A percentile compares a stretch with the other conserved stretches of the same genome.
Evolutionary conservation across 768 basidiomycete species (phyloP).

Genomic region (Tephrocybe rancida): DNA sequence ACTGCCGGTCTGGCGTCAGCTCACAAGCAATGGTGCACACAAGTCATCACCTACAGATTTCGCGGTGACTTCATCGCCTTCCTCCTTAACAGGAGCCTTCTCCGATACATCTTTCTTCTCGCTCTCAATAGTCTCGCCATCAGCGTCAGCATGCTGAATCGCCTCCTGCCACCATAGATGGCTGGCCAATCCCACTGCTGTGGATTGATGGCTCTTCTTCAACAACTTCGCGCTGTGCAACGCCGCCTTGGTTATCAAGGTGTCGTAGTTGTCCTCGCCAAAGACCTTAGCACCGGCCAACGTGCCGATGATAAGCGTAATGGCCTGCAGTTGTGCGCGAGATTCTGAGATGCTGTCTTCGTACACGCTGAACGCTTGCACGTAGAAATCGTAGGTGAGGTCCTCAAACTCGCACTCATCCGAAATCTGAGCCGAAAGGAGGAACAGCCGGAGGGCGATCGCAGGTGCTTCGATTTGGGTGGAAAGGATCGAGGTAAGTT

Average conservation of each 20-base stretch:
- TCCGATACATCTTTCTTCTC: conserved; percentile 37
- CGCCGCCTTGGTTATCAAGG: conserved; percentile 97
- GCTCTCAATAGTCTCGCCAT: conserved; percentile 38
- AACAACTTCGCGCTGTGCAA: conserved; percentile 93
- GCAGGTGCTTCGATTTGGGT: conserved; percentile 91
- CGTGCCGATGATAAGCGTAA: conserved; percentile 91
- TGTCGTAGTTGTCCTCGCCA: conserved; percentile 93
- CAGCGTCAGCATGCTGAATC: conserved; percentile 31
- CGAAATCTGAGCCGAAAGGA: conserved; percentile 92
- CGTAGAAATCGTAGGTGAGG: conserved; percentile 95
- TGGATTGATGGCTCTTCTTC: conserved; percentile 98
- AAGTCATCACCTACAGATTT: conserved; percentile 54
- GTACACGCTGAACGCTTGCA: conserved; percentile 97
- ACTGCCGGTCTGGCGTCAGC: conserved; percentile 39
- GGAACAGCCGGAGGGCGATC: conserved; percentile 93
- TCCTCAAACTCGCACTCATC: conserved; percentile 97
- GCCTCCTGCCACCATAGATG: conserved; percentile 98
- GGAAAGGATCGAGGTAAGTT: conserved; percentile 90
- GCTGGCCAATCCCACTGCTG: conserved; percentile 91
- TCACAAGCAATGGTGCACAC: not conserved
- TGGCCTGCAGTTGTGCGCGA: conserved; percentile 95
- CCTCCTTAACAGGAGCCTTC: conserved; percentile 40
- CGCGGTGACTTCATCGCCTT: conserved; percentile 38
- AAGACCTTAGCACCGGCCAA: conserved; percentile 91
- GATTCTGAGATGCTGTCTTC: conserved; percentile 97